These are phyloP conservation scores for Physaria fendleri DNA, from an alignment of 345 rosid genomes.

Conservation along the genomic window DNA sequence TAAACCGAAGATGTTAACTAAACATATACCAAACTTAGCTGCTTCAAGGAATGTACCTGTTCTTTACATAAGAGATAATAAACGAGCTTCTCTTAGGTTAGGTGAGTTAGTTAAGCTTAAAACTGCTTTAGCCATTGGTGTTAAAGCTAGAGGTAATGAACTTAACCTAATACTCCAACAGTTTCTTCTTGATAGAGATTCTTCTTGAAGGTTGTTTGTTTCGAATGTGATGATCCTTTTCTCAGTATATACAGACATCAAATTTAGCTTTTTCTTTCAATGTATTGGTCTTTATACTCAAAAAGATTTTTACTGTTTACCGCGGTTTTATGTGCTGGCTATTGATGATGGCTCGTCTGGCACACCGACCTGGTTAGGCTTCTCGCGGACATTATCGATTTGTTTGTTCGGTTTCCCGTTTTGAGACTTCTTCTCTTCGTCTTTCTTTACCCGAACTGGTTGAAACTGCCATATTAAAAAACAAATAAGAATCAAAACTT, in stretches of 20 bases:
- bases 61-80: slow-evolving; percentile 45
- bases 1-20: slow-evolving; percentile 66
- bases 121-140: slow-evolving; percentile 59
- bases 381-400: slow-evolving; percentile 40
- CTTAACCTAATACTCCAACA: slow-evolving; percentile 40
- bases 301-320: slow-evolving; percentile 8
- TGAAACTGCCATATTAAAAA: slow-evolving; percentile 46
- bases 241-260: slow-evolving; percentile 23
- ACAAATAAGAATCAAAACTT: not conserved
- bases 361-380: slow-evolving; percentile 39
- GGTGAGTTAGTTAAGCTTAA: slow-evolving; percentile 67
- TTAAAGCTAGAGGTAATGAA: slow-evolving; percentile 51
- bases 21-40: slow-evolving; percentile 61
- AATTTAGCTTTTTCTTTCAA: not conserved
- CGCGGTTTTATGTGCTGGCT: slow-evolving; percentile 30
- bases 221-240: not conserved
- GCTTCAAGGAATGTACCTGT: slow-evolving; percentile 55
- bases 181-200: slow-evolving; percentile 24
- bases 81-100: slow-evolving; percentile 53
- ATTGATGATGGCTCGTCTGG: slow-evolving; percentile 50
- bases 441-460: slow-evolving; percentile 79
- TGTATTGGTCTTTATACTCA: not conserved
- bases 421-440: slow-evolving; percentile 42
- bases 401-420: slow-evolving; percentile 44
- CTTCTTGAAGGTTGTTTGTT: slow-evolving; percentile 8